These are phyloP conservation scores for Aaosphaeria arxii DNA, from an alignment of 2,329 filamentous ascomycete genomes.

Conservation along the genomic window DNA sequence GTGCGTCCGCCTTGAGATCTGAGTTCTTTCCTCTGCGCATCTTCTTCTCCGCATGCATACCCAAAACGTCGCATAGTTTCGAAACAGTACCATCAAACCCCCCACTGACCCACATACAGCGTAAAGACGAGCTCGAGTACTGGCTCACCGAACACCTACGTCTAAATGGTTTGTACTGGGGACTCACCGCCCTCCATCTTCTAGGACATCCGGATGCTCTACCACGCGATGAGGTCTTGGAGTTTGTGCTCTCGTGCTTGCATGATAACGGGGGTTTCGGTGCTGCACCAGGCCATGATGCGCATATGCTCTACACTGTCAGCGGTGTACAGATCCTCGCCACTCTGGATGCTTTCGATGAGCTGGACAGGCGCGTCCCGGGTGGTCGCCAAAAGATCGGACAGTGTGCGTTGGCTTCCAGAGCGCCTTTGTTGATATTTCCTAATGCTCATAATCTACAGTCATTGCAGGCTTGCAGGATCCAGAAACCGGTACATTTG, in stretches of 20 bases:
- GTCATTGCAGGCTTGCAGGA: constrained; percentile 84
- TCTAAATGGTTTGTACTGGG: constrained; percentile 96
- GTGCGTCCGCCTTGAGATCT: constrained; percentile 48
- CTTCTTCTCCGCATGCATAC: constrained; percentile 7
- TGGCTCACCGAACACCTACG: constrained; percentile 97
- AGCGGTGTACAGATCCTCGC: constrained; percentile 92
- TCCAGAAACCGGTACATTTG: constrained; percentile 77
- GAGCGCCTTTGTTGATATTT: background rate
- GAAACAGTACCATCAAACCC: background rate
- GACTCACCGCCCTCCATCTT: constrained; percentile 81
- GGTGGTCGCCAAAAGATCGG: constrained; percentile 70
- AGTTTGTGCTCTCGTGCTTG: constrained; percentile 95
- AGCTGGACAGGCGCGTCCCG: constrained; percentile 69
- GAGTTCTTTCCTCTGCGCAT: background rate
- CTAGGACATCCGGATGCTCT: constrained; percentile 78
- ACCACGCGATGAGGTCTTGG: constrained; percentile 74
- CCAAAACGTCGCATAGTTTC: too few species aligned
- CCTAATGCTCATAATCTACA: constrained; percentile 33
- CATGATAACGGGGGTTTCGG: constrained; percentile 88
- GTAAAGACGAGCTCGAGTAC: constrained; percentile 93
- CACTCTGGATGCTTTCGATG: constrained; percentile 78
- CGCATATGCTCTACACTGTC: constrained; percentile 94
- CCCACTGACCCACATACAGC: constrained; percentile 51
- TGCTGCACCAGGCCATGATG: constrained; percentile 88
- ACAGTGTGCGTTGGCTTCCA: constrained; percentile 62